phyloP scores from a whole-genome alignment of 805 yeast genomes.

The Candida hungchunana region DNA sequence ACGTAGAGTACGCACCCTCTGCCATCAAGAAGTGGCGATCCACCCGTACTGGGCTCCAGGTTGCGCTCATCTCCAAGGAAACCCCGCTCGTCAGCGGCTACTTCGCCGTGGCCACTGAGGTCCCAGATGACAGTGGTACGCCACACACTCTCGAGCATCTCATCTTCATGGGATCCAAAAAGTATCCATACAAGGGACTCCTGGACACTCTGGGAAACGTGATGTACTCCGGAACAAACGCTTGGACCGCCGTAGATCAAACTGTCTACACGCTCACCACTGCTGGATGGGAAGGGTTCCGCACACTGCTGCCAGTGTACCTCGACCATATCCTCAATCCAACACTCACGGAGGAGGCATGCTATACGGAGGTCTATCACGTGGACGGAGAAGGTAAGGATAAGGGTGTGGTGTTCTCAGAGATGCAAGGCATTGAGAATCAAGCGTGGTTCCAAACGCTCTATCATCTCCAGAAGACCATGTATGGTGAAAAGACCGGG shows the following conservation, averaged over 20 bases:
- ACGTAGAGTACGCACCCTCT: conserved; percentile 73
- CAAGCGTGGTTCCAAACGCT: conserved; percentile 66
- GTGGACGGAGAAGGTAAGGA: conserved; percentile 88
- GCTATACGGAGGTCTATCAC: conserved; percentile 92
- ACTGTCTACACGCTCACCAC: conserved; percentile 88
- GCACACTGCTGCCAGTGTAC: conserved; percentile 77
- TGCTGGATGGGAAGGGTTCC: conserved; percentile 97
- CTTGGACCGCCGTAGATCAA: conserved; percentile 96
- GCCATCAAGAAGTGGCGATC: conserved; percentile 74
- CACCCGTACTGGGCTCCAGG: conserved; percentile 72
- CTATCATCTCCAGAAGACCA: conserved; percentile 52
- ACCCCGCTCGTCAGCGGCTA: conserved; percentile 91
- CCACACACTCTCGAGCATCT: conserved; percentile 96
- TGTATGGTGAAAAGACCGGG: conserved; percentile 62
- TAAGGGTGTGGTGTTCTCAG: conserved; percentile 94
- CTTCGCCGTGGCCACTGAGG: conserved; percentile 94
- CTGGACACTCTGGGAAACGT: conserved; percentile 82
- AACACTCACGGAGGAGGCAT: conserved; percentile 83
- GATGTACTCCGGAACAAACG: conserved; percentile 84
- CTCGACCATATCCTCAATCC: conserved; percentile 85
- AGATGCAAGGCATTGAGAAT: conserved; percentile 91
- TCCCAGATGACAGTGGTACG: conserved; percentile 78
- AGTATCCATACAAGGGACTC: conserved; percentile 87
- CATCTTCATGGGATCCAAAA: conserved; percentile 88
- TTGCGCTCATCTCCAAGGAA: conserved; percentile 70